phyloP scores from a whole-genome alignment of 352 stramenopile genomes.

The Blastocystis sp. region DNA sequence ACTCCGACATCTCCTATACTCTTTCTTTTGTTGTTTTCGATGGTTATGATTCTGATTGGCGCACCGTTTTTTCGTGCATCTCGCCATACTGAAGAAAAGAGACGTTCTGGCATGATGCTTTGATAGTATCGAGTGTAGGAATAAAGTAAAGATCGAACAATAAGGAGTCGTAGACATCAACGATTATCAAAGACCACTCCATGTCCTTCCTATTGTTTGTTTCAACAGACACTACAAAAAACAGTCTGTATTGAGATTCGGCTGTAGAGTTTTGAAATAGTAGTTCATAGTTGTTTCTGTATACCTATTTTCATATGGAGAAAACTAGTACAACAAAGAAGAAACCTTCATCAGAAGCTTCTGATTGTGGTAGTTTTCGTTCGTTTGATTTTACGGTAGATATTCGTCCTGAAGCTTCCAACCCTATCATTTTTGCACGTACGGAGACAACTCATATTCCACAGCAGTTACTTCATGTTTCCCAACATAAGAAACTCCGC shows the following conservation, averaged over 20 bases:
- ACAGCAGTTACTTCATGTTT: neutral
- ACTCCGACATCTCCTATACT: neutral
- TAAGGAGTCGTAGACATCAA: too few relatives aligned
- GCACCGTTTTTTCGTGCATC: neutral
- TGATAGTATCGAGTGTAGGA: too few relatives aligned
- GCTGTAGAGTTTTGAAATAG: too few relatives aligned
- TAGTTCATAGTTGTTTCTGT: too few relatives aligned
- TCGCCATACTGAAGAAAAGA: neutral
- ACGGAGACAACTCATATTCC: constrained; percentile 53
- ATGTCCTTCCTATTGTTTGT: too few relatives aligned
- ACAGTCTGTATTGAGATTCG: too few relatives aligned
- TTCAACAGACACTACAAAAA: too few relatives aligned
- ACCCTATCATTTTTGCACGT: constrained; percentile 58
- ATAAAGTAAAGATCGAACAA: too few relatives aligned
- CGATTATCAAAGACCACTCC: too few relatives aligned
- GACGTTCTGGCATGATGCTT: neutral
- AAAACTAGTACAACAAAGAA: neutral
- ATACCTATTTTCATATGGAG: neutral
- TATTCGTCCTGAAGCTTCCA: neutral
- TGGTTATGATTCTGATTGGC: neutral
- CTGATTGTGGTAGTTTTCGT: neutral
- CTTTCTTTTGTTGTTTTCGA: too few relatives aligned
- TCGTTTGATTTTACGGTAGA: neutral
- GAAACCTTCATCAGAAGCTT: neutral
- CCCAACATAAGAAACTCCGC: neutral